Evolutionary conservation across 1,284 basidiomycete species (phyloP).

Genomic region (Pseudozyma pruni): DNA sequence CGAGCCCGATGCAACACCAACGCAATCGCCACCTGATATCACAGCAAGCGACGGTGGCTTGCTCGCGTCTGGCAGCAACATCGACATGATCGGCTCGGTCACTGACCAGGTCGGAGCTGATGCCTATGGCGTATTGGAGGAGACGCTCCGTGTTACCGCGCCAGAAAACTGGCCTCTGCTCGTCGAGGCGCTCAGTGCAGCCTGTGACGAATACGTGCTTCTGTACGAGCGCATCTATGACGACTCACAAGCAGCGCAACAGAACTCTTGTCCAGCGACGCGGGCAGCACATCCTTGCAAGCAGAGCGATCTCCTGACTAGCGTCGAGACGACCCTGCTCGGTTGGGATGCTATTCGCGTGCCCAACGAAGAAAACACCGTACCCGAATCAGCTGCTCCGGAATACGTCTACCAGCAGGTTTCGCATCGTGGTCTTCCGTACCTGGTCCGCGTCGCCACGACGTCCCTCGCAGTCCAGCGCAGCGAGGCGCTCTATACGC

Average conservation of each 20-base stretch:
- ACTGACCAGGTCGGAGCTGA: constrained; percentile 6
- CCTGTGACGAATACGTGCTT: constrained; percentile 36
- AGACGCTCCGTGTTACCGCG: constrained; percentile 34
- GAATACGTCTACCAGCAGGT: constrained; percentile 41
- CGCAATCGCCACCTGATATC: not conserved
- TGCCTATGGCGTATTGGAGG: constrained; percentile 22
- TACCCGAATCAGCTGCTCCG: not conserved
- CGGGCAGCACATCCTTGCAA: not conserved
- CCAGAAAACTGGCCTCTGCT: constrained; percentile 44
- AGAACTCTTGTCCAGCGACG: not conserved
- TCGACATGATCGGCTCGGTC: constrained; percentile 1
- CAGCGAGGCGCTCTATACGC: constrained; percentile 26
- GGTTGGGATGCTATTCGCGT: constrained; percentile 31
- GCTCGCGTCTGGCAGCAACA: not conserved
- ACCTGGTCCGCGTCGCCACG: constrained; percentile 34
- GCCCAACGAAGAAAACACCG: not conserved
- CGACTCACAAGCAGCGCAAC: constrained; percentile 17
- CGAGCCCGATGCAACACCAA: constrained; percentile 1
- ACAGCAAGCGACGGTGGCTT: not conserved
- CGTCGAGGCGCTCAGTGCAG: constrained; percentile 26
- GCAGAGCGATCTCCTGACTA: constrained; percentile 24
- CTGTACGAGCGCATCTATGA: constrained; percentile 38
- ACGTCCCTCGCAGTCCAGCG: constrained; percentile 22
- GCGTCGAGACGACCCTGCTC: constrained; percentile 29
- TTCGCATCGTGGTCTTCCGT: constrained; percentile 41